Percentiles rank a stretch among this genome's conserved stretches.
Evolutionary conservation across 352 stramenopile species (phyloP).

Genomic region (Phytophthora agathidicida): DNA sequence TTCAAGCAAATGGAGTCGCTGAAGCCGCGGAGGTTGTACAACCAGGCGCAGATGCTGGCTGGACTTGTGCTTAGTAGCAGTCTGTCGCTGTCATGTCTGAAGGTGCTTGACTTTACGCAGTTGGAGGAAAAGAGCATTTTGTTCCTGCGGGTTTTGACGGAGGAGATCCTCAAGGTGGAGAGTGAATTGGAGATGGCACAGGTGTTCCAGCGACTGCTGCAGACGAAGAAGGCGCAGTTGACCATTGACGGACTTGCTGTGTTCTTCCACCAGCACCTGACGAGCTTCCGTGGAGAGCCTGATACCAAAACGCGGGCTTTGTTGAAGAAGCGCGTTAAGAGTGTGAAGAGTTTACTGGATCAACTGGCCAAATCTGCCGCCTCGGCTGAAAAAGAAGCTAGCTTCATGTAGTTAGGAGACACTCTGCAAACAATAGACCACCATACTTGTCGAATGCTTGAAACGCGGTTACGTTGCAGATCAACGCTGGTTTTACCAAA

Average conservation of each 20-base stretch:
- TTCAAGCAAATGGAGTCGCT: slow-evolving; percentile 94
- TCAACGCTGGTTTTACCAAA: too few relatives aligned
- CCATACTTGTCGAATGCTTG: not conserved
- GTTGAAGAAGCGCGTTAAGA: slow-evolving; percentile 71
- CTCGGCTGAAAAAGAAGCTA: slow-evolving; percentile 46
- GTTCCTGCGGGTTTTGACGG: slow-evolving; percentile 88
- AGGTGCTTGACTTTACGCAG: slow-evolving; percentile 94
- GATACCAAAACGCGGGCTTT: slow-evolving; percentile 42
- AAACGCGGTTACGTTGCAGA: too few relatives aligned
- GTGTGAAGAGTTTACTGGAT: slow-evolving; percentile 70
- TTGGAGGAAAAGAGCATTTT: slow-evolving; percentile 86
- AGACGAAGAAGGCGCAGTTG: slow-evolving; percentile 81
- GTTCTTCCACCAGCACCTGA: slow-evolving; percentile 82
- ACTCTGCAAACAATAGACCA: slow-evolving; percentile 26
- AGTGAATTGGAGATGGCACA: slow-evolving; percentile 69
- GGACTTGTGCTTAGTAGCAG: slow-evolving; percentile 65
- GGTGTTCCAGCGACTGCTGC: slow-evolving; percentile 76
- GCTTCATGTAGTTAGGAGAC: slow-evolving; percentile 48
- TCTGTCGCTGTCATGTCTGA: slow-evolving; percentile 88
- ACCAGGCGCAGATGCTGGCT: slow-evolving; percentile 88
- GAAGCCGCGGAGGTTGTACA: slow-evolving; percentile 88
- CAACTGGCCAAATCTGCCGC: slow-evolving; percentile 67
- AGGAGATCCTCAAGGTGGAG: slow-evolving; percentile 74
- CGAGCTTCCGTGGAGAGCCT: slow-evolving; percentile 57
- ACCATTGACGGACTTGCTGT: slow-evolving; percentile 82